phyloP scores from a whole-genome alignment of 164 flowering plant genomes.

The Macadamia tetraphylla region DNA sequence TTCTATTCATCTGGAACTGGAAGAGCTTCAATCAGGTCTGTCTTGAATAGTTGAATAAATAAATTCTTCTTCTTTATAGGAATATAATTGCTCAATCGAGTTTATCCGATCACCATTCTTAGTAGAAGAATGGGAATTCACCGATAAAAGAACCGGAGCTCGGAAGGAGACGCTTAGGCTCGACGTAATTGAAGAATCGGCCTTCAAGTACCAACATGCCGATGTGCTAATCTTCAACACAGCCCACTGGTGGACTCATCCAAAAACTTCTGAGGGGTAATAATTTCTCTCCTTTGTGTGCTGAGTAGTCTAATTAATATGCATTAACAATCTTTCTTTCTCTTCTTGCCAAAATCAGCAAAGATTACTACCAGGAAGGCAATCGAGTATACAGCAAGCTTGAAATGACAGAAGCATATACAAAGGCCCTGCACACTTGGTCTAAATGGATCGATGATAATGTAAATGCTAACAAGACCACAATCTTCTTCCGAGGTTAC shows the following conservation, averaged over 20 bases:
- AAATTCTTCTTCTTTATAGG: constrained; percentile 24
- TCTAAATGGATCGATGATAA: constrained; percentile 55
- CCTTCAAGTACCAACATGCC: constrained; percentile 32
- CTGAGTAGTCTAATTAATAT: no score
- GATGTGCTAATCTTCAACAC: constrained; percentile 54
- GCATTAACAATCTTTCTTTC: not conserved
- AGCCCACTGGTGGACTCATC: constrained; percentile 71
- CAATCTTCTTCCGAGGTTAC: constrained; percentile 47
- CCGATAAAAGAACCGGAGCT: constrained; percentile 12
- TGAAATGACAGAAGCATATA: constrained; percentile 39
- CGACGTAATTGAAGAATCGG: constrained; percentile 34
- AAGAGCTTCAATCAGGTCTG: no score
- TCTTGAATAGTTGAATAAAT: no score
- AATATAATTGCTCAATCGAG: constrained; percentile 47
- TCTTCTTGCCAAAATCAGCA: constrained; percentile 17
- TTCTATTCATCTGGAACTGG: not conserved
- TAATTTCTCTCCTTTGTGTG: not conserved
- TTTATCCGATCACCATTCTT: constrained; percentile 51
- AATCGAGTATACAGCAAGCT: constrained; percentile 32
- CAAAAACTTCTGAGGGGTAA: constrained; percentile 46
- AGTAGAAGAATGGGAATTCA: constrained; percentile 34
- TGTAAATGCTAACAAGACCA: constrained; percentile 29
- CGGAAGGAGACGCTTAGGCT: constrained; percentile 41
- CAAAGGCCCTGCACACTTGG: constrained; percentile 53
- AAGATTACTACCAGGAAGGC: constrained; percentile 54